Evolutionary conservation across 78 protist genomes (phyloP).

Genomic region (Dictyostelium citrinum): DNA sequence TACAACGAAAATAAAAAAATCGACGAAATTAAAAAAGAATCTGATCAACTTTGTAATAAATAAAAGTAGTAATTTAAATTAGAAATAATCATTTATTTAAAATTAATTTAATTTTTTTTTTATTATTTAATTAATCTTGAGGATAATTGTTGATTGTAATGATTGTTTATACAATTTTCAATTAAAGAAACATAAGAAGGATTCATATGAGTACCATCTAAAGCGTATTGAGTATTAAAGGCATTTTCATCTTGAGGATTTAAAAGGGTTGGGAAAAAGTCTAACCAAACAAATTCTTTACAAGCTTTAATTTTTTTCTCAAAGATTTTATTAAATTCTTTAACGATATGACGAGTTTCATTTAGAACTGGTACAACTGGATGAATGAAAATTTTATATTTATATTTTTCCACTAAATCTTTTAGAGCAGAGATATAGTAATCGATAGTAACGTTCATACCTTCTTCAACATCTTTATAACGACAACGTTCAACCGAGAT

Average conservation of each 20-base stretch:
- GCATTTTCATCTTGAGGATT: conserved; percentile 15
- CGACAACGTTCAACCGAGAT: conserved; percentile 87
- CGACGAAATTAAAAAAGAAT: neutral
- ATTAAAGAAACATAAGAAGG: conserved; percentile 69
- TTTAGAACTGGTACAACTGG: conserved; percentile 93
- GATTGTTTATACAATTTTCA: conserved; percentile 33
- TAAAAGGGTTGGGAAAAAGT: conserved; percentile 75
- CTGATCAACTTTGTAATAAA: neutral
- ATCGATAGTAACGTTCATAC: conserved; percentile 60
- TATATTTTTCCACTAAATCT: conserved; percentile 5
- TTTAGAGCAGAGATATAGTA: conserved; percentile 78
- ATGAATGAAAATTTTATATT: conserved; percentile 81
- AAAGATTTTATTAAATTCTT: conserved; percentile 45
- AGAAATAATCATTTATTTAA: no score
- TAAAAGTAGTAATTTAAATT: no score
- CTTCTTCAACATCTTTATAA: conserved; percentile 86
- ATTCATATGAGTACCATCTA: conserved; percentile 92
- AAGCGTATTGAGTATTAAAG: conserved; percentile 50
- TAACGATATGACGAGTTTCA: conserved; percentile 76
- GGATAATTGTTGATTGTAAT: conserved; percentile 13
- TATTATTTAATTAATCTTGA: neutral
- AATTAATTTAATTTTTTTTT: no score
- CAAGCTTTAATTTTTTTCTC: neutral
- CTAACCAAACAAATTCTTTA: conserved; percentile 79
- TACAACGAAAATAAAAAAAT: neutral